Base-by-base conservation (phyloP, 2,329 filamentous ascomycete genomes). In the Akanthomyces uredinophilus region DNA sequence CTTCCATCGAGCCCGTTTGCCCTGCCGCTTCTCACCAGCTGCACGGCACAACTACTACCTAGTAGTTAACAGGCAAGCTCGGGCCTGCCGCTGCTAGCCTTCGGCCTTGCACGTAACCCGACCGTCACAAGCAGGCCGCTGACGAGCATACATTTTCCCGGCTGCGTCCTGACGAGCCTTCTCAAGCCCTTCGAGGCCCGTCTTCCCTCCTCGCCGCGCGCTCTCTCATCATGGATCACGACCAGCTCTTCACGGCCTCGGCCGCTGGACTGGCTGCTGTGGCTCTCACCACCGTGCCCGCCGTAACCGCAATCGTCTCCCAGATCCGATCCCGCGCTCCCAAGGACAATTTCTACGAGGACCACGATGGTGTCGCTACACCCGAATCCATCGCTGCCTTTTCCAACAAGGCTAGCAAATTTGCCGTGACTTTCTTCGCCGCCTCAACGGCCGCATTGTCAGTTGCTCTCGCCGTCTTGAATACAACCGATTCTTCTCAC, bases 331-430 rank as follows among this genome's bases (percentile, higher is more conserved):
- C 70, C 44, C 71, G 72, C 27, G 70, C 69, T 5, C 72, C 75
- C 10, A 75, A 74, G 62, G 76, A 81, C 46, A 74, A 80, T 13
- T 76, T 80, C 14, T 92, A 92, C 69, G 77, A 86, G 67, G 90
- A 93, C 69, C 75, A 81, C 64, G 90, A 93, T 73, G 90, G 90
- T 54, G 79, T 82, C 65, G 88, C 87, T 37, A 88, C 86, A 0
- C 79, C 83, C 46, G 85, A 88, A 69, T 85, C 86, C 1, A 71
- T 86, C 58, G 79, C 80, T 24, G 79, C 79, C 44, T 92, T 87
- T 70, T 88, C 87, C 32, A 82, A 84, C 65, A 83, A 77, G 62
- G 68, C 79, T 62, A 81, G 86, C 60, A 89, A 88, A 70, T 64
- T 77, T 4, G 70, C 79, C 24, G 77, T 90, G 50, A 70, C 85